Evolutionary conservation across 371 early-diverging fungal species (phyloP).

Genomic region (Parasitella parasitica): DNA sequence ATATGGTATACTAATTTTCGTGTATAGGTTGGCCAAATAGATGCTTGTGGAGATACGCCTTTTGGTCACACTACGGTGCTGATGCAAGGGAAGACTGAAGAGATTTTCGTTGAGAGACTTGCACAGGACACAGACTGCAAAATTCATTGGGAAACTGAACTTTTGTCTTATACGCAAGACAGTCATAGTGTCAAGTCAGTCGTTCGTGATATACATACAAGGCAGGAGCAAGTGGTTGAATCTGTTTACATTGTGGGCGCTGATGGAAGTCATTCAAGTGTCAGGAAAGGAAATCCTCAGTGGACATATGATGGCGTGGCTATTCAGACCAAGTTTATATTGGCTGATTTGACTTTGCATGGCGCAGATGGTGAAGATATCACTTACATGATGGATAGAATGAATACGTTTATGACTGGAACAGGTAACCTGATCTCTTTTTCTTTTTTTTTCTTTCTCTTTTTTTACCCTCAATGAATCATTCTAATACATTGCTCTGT

Average conservation of each 20-base stretch:
- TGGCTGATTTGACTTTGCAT: conserved; percentile 33
- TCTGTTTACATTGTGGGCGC: conserved; percentile 40
- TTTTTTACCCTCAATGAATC: too few relatives aligned
- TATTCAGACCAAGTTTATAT: conserved; percentile 22
- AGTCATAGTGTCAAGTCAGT: conserved; percentile 21
- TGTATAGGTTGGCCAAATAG: conserved; percentile 12
- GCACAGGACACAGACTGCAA: conserved; percentile 5
- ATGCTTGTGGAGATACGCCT: conserved; percentile 24
- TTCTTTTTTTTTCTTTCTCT: too few relatives aligned
- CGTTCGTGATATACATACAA: conserved; percentile 1
- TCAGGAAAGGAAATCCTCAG: conserved; percentile 24
- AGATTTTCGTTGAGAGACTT: conserved; percentile 1
- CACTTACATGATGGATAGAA: neutral
- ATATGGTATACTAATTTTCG: neutral
- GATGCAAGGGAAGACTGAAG: conserved; percentile 32
- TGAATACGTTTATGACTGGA: conserved; percentile 7
- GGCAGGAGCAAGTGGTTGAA: conserved; percentile 6
- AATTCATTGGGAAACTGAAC: conserved; percentile 32
- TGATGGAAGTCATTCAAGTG: conserved; percentile 43
- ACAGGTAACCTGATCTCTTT: too few relatives aligned
- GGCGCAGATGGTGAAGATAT: conserved; percentile 11
- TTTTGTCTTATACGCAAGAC: conserved; percentile 32
- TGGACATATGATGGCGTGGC: conserved; percentile 42
- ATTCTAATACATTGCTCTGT: too few relatives aligned
- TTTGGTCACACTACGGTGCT: conserved; percentile 33